Conservation (phyloP, 352 stramenopile genomes). For the Plasmopara muralis region DNA sequence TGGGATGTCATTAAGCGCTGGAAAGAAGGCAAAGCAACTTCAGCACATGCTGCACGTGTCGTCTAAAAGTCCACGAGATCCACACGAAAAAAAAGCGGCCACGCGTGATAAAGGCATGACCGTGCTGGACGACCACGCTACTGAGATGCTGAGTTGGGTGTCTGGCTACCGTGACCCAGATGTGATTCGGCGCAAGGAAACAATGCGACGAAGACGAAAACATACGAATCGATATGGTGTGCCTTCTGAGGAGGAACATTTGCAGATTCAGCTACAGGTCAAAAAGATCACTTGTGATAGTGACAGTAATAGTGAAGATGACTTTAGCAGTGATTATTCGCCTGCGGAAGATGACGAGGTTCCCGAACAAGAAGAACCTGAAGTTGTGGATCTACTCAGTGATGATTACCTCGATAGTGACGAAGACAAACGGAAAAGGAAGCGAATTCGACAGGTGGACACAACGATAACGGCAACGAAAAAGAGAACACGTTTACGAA, state of each 20-base stretch:
- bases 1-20: slow-evolving; percentile 2
- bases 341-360: slow-evolving; percentile 31
- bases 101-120: slow-evolving; percentile 4
- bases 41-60: slow-evolving; percentile 21
- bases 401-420: slow-evolving; percentile 44
- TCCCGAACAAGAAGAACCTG: slow-evolving; percentile 26
- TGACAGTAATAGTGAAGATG: slow-evolving; percentile 32
- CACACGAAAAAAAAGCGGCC: slow-evolving; percentile 14
- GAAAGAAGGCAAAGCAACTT: slow-evolving; percentile 3
- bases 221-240: slow-evolving; percentile 31
- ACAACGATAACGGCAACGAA: slow-evolving; percentile 8
- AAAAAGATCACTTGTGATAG: slow-evolving; percentile 37
- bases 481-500: slow-evolving; percentile 20
- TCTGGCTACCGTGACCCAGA: slow-evolving; percentile 43
- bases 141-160: slow-evolving; percentile 59
- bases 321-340: slow-evolving; percentile 37
- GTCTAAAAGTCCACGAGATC: slow-evolving; percentile 21
- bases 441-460: slow-evolving; percentile 18
- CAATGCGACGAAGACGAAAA: slow-evolving; percentile 37
- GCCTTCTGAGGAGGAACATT: slow-evolving; percentile 37
- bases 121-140: slow-evolving; percentile 20
- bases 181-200: slow-evolving; percentile 52
- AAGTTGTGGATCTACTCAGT: slow-evolving; percentile 37
- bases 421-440: slow-evolving; percentile 18
- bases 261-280: slow-evolving; percentile 19